Percentiles rank a stretch among this genome's conserved stretches.
Evolutionary conservation across 2,329 filamentous ascomycete genomes (phyloP).

Genomic region (Chaetothyriales sp.): DNA sequence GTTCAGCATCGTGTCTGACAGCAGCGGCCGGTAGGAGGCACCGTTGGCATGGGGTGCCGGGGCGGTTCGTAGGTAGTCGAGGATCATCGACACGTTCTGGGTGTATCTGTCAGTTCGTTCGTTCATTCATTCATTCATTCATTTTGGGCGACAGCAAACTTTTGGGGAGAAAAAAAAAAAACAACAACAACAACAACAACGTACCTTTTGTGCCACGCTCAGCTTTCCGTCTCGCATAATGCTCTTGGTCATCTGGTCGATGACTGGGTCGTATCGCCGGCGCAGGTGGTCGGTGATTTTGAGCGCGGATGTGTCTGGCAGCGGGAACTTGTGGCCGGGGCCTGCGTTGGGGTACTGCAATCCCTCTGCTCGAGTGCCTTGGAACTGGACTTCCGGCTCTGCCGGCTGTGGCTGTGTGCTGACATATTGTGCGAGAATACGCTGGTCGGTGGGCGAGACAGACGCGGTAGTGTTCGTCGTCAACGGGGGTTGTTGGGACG

Average conservation of each 20-base stretch:
- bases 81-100: conserved; percentile 70
- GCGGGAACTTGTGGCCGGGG: conserved; percentile 60
- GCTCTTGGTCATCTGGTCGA: conserved; percentile 76
- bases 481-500: conserved; percentile 9
- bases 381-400: conserved; percentile 5
- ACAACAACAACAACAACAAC: not conserved
- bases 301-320: conserved; percentile 47
- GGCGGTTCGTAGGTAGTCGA: conserved; percentile 69
- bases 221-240: conserved; percentile 88
- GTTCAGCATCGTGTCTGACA: conserved; percentile 2
- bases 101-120: not conserved
- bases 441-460: conserved; percentile 20
- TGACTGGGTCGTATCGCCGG: conserved; percentile 68
- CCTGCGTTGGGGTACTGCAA: conserved; percentile 16
- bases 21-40: conserved; percentile 32
- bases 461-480: conserved; percentile 2
- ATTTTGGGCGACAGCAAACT: no score
- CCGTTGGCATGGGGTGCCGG: conserved; percentile 63
- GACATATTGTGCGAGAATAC: conserved; percentile 40
- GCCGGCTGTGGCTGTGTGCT: not conserved
- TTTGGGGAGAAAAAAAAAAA: no score
- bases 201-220: conserved; percentile 72
- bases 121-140: no score
- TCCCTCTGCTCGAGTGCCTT: conserved; percentile 19
- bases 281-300: conserved; percentile 51